Evolutionary conservation across 1,284 basidiomycete species (phyloP), one percentile per base, ranked within the genome.

Genomic region (Erythrobasidium hasegawianum): DNA sequence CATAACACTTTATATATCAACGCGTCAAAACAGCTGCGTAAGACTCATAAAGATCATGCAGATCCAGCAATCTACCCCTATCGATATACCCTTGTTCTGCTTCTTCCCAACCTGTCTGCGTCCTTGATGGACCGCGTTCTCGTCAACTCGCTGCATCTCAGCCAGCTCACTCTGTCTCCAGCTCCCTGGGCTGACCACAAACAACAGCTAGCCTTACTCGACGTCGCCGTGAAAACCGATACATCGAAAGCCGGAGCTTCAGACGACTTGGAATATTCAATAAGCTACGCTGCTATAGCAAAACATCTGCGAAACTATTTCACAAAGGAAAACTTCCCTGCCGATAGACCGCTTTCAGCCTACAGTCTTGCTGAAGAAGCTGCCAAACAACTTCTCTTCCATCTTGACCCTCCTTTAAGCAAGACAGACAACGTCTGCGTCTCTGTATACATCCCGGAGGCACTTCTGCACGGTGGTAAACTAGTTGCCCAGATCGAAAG

Each of bases 251-350:
- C 86, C 2, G 85, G 85, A 20, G 72, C 72, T 1, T 77, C 79
- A 4, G 87, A 89, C 74, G 81, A 86, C 69, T 76, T 88, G 2
- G 72, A 77, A 0, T 75, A 82, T 68, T 85, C 85, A 1, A 81
- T 87, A 68, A 56, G 50, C 14, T 69, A 69, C 53, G 24, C 75
- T 72, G 64, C 69, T 73, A 27, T 72, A 74, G 53, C 72, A 71
- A 65, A 77, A 73, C 64, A 73, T 74, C 69, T 77, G 29, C 75
- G 77, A 57, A 71, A 68, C 11, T 70, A 73, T 55, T 71, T 73
- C 54, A 70, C 71, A 39, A 70, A 69, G 2, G 64, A 75, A 11
- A 72, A 71, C 47, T 53, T 40, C 20, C 29, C 43, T 56, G 26
- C 39, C 14, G 47, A 16, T 14, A 40, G 18, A 55, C 26, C 16